Percentiles rank a stretch among this genome's conserved stretches.
Conservation (phyloP, 2,329 filamentous ascomycete species). For the Microdochium paspali region DNA sequence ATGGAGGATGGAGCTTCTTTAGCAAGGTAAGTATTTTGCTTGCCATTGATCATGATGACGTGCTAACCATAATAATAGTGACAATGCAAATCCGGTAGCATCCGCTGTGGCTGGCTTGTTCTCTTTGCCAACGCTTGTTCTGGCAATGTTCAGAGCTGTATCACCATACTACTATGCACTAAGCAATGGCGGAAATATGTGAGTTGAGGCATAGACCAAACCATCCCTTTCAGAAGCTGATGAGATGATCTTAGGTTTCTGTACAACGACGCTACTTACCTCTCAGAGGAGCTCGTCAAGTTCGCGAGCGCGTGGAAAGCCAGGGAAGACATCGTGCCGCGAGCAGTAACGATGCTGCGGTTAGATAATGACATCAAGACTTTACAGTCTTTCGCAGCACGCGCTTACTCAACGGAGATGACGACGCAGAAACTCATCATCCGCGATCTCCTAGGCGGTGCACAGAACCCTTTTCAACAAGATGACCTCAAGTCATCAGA, state of each 20-base stretch:
- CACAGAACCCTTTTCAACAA: constrained; percentile 50
- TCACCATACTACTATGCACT: constrained; percentile 65
- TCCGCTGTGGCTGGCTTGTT: constrained; percentile 63
- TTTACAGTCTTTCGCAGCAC: constrained; percentile 49
- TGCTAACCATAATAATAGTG: constrained; percentile 14
- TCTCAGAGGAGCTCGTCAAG: constrained; percentile 46
- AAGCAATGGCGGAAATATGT: constrained; percentile 56
- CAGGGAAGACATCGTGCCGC: constrained; percentile 38
- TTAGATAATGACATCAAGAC: constrained; percentile 51
- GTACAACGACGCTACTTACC: constrained; percentile 58
- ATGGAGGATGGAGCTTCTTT: constrained; percentile 53
- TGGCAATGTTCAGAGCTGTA: constrained; percentile 73
- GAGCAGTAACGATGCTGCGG: constrained; percentile 44
- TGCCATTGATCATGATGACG: not conserved
- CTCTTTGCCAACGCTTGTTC: constrained; percentile 58
- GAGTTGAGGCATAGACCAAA: constrained; percentile 28
- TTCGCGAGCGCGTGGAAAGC: constrained; percentile 41
- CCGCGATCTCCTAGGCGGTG: constrained; percentile 50
- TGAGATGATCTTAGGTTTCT: constrained; percentile 38
- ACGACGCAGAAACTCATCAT: constrained; percentile 50
- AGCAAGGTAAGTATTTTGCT: constrained; percentile 29
- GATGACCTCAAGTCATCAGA: constrained; percentile 38
- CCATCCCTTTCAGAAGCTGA: constrained; percentile 7
- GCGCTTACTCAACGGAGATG: constrained; percentile 54
- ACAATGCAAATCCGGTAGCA: constrained; percentile 48